Conservation (phyloP, 139 green algal genomes). For the Ostreobium quekettii region DNA sequence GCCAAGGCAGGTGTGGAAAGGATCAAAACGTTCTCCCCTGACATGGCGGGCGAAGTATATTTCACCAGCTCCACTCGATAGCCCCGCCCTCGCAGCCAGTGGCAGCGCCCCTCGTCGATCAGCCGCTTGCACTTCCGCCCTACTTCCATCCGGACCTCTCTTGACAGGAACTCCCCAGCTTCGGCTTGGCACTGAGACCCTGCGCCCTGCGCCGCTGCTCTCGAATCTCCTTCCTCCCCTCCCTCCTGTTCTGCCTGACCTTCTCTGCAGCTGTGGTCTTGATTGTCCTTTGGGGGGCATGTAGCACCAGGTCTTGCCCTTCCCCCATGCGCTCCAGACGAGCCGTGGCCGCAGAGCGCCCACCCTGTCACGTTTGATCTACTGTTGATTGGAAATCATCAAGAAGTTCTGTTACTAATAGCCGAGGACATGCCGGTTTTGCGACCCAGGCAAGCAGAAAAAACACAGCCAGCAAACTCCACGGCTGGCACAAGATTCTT, state of each 20-base stretch:
- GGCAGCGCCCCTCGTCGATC: slow-evolving; percentile 51
- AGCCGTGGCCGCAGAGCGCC: slow-evolving; percentile 63
- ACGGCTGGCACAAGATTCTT: too few species aligned
- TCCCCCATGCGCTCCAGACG: slow-evolving; percentile 4
- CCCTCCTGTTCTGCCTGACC: background rate
- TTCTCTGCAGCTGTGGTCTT: too few species aligned
- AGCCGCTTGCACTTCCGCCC: slow-evolving; percentile 57
- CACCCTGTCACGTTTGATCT: too few species aligned
- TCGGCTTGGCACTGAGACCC: background rate
- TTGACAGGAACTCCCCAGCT: slow-evolving; percentile 1
- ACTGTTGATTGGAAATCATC: too few species aligned
- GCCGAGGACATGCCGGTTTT: too few species aligned
- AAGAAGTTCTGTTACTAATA: too few species aligned
- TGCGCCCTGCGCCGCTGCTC: background rate
- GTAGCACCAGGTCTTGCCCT: background rate
- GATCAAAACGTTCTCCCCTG: slow-evolving; percentile 51
- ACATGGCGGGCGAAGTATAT: slow-evolving; percentile 36
- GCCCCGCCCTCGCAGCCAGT: slow-evolving; percentile 35
- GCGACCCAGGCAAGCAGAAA: too few species aligned
- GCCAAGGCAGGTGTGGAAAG: too few species aligned
- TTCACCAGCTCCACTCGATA: slow-evolving; percentile 25
- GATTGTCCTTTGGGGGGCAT: too few species aligned
- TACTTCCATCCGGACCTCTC: slow-evolving; percentile 34
- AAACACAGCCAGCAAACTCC: too few species aligned
- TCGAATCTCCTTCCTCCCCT: background rate